Base-by-base conservation (phyloP, 2,329 filamentous ascomycete genomes). In the Paecilomyces variotii region DNA sequence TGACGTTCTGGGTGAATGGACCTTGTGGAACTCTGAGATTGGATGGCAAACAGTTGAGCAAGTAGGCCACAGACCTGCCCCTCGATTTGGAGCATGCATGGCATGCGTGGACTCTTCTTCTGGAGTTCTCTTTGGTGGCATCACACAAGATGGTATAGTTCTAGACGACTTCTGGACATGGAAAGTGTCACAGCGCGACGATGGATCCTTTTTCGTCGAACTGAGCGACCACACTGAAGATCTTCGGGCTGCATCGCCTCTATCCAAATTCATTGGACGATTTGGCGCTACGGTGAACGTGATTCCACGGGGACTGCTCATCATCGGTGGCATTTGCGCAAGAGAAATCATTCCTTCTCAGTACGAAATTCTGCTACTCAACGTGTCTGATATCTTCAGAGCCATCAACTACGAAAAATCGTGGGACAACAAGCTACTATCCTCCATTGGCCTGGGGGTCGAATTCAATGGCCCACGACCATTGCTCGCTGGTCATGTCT, bases 81-180 rank as follows among this genome's bases (percentile, higher is more conserved):
- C 82, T 58, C 78, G 84, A 53, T 87, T 86, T 66, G 84, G 83
- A 45, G 81, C 83, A 34, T 75, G 78, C 35, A 76, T 86, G 52
- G 65, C 63, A 45, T 71, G 62, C 50, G 66, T 74, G 26, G 71
- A 71, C 51, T 67, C 62, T 3, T 80, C 80, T 57, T 65, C 72
- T 51, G 91, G 91, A 0, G 71, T 93, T 1, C 65, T 94, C 1
- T 78, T 84, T 19, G 91, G 91, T 19, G 92, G 92, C 0, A 87
- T 95, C 67, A 78, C 80, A 25, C 74, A 75, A 45, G 80, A 87
- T 68, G 89, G 88, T 2, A 77, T 80, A 7, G 77, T 95, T 12
- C 74, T 84, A 24, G 76, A 81, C 50, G 83, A 87, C 59, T 77
- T 86, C 12, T 87, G 88, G 78, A 74, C 77, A 55, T 95, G 90